Base-by-base conservation (phyloP, 2,329 filamentous ascomycete genomes). In the Fonsecaea erecta region DNA sequence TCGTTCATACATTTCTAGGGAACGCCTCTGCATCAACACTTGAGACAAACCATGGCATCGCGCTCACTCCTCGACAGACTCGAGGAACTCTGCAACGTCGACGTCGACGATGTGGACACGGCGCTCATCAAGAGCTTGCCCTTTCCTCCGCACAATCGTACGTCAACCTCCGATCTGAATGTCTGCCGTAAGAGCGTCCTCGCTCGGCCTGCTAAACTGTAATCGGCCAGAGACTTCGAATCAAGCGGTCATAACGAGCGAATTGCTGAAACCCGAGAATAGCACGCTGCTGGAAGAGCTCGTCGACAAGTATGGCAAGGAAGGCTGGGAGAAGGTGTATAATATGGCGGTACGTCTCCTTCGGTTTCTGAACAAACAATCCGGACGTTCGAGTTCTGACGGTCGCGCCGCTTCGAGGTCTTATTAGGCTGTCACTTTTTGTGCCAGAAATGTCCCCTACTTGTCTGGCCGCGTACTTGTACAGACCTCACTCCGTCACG, bases 401-500 rank as follows among this genome's bases (percentile, higher is more conserved):
- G 43, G 8, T 1, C 9, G 8, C 18, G 8, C 2, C 9, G 8
- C 18, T 18, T 26, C 14, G 16, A 30, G 5, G n/a, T 60, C 40
- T 40, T 28, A 62, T 40, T 28, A 62, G 59, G 48, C 34, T n/a
- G 35, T 54, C 7, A n/a, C 14, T 12, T 14, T 62, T 8, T 62
- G 59, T 37, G 52, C 35, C 32, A 32, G 35, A 21, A 62, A 62
- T 21, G 34, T 62, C 6, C n/a, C 30, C n/a, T 54, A 43, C n/a
- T 16, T 62, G 11, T 54, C 52, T n/a, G 59, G 59, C 5, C 59
- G 52, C 7, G 59, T 62, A 11, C 34, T 62, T 4, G 34, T 62
- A 3, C 59, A 62, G 18, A 53, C 51, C 5, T 54, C 59, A 21
- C 59, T 43, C 3, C 32, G 51, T 30, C 18, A 55, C n/a, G 30